Evolutionary conservation across 2,329 filamentous ascomycete species (phyloP), one percentile per base, ranked within the genome.

Genomic region (Aspergillus unguis): DNA sequence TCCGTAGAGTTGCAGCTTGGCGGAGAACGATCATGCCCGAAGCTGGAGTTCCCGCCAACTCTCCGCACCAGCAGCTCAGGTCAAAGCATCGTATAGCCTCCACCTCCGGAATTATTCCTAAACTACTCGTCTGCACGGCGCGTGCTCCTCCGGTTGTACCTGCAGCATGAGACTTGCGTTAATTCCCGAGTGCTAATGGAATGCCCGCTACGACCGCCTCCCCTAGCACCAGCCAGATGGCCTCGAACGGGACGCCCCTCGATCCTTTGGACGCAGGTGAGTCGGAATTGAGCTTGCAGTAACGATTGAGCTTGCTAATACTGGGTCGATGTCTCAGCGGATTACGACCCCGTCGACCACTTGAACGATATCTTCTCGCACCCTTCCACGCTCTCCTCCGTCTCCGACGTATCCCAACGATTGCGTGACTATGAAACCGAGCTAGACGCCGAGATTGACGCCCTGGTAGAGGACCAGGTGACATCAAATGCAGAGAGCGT

Each of bases 281-380:
- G 67, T 52, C 52, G 26, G 42, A 36, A 31, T 48, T 25, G 10
- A 35, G 17, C 43, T 50, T 31, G 40, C 32, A 29, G 44, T 5
- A 41, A 23, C 3, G 40, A 4, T 5, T 1, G 7, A 33, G 10
- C 42, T 53, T 44, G 48, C 51, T 59, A 40, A 58, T 42, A 10
- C 4, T 32, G 10, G 23, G 4, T 31, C 10, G 46, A 31, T 51
- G 27, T 41, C 6, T n/a, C 59, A 88, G 85, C 81, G 71, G 86
- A 96, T 72, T 97, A 96, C 76, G 87, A 97, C 70, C 91, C 94
- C 49, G 87, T 97, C 69, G 83, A 90, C 63, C 91, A 99, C 73
- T 82, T 99, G 52, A 97, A 99, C 76, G 80, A 87, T 57, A 86
- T 99, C 65, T 99, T 99, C 78, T 86, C 90, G 46, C 90, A 95